Evolutionary conservation across 2,329 filamentous ascomycete species (phyloP).

Genomic region (Salinomyces thailandicus): DNA sequence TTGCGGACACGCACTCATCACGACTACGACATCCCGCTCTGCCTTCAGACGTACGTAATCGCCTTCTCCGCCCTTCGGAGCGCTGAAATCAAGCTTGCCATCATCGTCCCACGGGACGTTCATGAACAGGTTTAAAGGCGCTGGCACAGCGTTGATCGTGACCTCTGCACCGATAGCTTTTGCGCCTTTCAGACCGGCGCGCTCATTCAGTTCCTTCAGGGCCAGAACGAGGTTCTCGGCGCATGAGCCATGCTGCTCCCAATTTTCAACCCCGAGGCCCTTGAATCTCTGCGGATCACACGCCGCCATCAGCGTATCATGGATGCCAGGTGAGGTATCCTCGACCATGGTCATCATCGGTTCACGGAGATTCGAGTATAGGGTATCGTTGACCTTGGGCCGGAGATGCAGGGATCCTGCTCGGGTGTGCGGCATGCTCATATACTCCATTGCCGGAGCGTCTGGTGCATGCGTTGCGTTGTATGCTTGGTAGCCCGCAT

Average conservation of each 20-base stretch:
- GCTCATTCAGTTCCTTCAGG: conserved; percentile 38
- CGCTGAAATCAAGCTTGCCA: conserved; percentile 33
- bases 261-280: conserved; percentile 33
- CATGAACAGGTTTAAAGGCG: conserved; percentile 40
- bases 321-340: conserved; percentile 34
- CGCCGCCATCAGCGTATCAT: conserved; percentile 39
- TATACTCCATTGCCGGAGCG: conserved; percentile 35
- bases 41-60: conserved; percentile 36
- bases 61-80: conserved; percentile 30
- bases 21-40: conserved; percentile 35
- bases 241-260: conserved; percentile 38
- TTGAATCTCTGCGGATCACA: conserved; percentile 37
- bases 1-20: conserved; percentile 39
- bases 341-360: conserved; percentile 38
- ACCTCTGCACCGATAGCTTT: conserved; percentile 39
- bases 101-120: conserved; percentile 35
- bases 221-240: conserved; percentile 41
- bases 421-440: conserved; percentile 37
- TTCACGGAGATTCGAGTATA: conserved; percentile 37
- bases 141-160: conserved; percentile 38
- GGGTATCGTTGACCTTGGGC: conserved; percentile 32
- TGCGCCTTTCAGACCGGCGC: conserved; percentile 35
- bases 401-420: conserved; percentile 32
- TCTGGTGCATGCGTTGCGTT: conserved; percentile 25
- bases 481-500: conserved; percentile 41